Conservation (phyloP, 805 yeast species). For the Sugiyamaella boreocaroliniensis region DNA sequence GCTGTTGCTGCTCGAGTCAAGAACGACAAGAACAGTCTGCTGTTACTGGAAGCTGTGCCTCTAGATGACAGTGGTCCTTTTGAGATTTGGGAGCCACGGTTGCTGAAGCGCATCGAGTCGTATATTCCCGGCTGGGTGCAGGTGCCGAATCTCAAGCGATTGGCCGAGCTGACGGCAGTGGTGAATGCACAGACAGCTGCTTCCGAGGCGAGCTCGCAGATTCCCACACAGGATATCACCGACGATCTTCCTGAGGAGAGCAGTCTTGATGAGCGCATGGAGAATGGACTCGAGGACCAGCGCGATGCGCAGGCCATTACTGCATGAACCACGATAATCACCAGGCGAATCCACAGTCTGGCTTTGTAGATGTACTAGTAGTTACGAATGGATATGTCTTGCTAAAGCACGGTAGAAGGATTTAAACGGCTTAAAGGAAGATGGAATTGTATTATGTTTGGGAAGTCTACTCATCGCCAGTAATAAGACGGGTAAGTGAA, state of each 20-base stretch:
- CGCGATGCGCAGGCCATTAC: not conserved
- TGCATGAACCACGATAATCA: not conserved
- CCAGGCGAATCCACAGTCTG: too few relatives aligned
- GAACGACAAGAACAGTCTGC: slow-evolving; percentile 33
- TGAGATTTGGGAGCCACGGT: slow-evolving; percentile 44
- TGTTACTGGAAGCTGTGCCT: slow-evolving; percentile 36
- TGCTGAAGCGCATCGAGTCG: slow-evolving; percentile 56
- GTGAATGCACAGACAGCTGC: slow-evolving; percentile 14
- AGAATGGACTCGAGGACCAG: not conserved
- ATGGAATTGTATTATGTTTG: too few relatives aligned
- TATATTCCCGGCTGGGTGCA: slow-evolving; percentile 93
- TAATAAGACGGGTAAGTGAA: too few relatives aligned
- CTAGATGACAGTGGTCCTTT: slow-evolving; percentile 36
- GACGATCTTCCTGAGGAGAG: not conserved
- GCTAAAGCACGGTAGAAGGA: too few relatives aligned
- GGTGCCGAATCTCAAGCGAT: slow-evolving; percentile 79
- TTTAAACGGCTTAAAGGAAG: too few relatives aligned
- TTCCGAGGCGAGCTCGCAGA: not conserved
- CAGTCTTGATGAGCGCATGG: not conserved
- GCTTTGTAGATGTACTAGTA: too few relatives aligned
- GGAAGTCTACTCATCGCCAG: too few relatives aligned
- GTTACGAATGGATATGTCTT: too few relatives aligned
- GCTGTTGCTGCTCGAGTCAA: slow-evolving; percentile 53
- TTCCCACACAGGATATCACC: not conserved
- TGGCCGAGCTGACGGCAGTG: slow-evolving; percentile 61